Percentiles rank a stretch among this genome's conserved stretches.
phyloP scores from a whole-genome alignment of 2,329 filamentous ascomycete species.

The Talaromyces sp. region DNA sequence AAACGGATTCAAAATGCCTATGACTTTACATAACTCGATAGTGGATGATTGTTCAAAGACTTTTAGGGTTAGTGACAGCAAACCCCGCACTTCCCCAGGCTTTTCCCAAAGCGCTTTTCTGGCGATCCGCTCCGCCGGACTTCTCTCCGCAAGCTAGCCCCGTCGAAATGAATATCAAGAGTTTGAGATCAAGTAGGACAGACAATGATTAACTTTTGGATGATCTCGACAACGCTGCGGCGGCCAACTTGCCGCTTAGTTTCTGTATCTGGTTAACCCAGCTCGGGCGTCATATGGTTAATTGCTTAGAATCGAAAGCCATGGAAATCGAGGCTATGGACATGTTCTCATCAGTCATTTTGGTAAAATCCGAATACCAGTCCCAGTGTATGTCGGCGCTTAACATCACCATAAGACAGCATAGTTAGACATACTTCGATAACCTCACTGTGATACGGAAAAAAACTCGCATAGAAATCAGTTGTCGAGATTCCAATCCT shows the following conservation, averaged over 20 bases:
- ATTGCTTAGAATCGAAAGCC: neutral
- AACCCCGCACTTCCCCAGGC: neutral
- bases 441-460: neutral
- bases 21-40: neutral
- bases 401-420: neutral
- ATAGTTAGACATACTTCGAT: neutral
- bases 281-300: neutral
- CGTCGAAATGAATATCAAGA: neutral
- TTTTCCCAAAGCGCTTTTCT: neutral
- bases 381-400: neutral
- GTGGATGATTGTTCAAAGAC: neutral
- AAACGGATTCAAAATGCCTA: neutral
- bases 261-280: neutral
- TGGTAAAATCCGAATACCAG: neutral
- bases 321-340: neutral
- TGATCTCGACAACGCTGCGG: too few relatives aligned
- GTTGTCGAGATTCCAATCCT: neutral
- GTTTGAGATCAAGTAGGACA: neutral
- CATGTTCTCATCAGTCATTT: too few relatives aligned
- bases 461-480: neutral
- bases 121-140: neutral
- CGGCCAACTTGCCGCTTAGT: neutral
- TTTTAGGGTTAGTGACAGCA: neutral
- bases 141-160: neutral
- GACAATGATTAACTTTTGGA: neutral